Percentiles rank a stretch among this genome's conserved stretches.
These are phyloP conservation scores for Akanthomyces dipterigenus DNA, from an alignment of 2,329 filamentous ascomycete species.

Conservation along the genomic window DNA sequence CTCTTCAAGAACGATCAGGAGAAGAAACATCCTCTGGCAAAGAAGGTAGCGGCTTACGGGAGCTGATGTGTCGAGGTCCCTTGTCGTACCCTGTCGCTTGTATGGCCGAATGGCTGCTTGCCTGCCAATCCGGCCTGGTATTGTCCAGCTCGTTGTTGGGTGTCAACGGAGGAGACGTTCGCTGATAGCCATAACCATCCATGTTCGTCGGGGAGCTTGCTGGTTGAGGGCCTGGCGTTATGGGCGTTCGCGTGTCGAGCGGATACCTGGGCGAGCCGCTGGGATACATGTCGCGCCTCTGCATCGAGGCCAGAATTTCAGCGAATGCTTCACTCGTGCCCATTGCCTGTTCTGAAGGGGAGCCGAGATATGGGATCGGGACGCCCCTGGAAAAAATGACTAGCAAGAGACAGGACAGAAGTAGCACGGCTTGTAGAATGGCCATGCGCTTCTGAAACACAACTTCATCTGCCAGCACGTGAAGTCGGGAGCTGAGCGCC, in stretches of 20 bases:
- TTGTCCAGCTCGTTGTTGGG: background rate
- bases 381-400: constrained; percentile 69
- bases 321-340: constrained; percentile 17
- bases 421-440: constrained; percentile 80
- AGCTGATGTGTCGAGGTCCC: constrained; percentile 17
- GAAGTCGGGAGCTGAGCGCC: constrained; percentile 72
- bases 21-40: constrained; percentile 30
- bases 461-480: constrained; percentile 88
- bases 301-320: constrained; percentile 16
- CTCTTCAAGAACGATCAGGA: background rate
- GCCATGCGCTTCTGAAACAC: constrained; percentile 84
- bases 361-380: constrained; percentile 27
- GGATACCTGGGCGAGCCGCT: background rate
- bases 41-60: constrained; percentile 38
- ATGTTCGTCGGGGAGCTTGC: background rate
- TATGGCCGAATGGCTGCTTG: constrained; percentile 15
- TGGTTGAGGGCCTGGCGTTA: background rate
- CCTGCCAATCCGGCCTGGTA: background rate
- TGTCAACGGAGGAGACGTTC: constrained; percentile 11
- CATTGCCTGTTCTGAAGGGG: constrained; percentile 23
- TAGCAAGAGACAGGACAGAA: constrained; percentile 79
- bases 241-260: background rate
- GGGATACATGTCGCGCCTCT: constrained; percentile 11
- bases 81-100: constrained; percentile 6
- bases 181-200: constrained; percentile 11